Evolutionary conservation across 1,139 yeast genomes (phyloP).

Genomic region (Candida frijolesensis): DNA sequence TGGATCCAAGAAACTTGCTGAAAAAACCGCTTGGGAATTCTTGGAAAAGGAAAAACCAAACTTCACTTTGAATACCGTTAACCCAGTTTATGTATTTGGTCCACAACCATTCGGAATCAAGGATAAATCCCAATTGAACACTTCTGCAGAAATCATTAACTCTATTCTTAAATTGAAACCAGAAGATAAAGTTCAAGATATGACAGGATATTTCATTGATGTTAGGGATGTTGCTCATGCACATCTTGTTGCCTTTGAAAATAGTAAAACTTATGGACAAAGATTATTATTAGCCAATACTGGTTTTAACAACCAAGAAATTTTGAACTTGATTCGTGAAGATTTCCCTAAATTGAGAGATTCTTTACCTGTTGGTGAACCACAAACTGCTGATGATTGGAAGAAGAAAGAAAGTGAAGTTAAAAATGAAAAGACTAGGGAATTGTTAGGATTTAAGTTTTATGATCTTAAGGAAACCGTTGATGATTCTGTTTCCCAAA

Average conservation of each 20-base stretch:
- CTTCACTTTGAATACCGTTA: constrained; percentile 44
- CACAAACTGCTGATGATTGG: constrained; percentile 8
- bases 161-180: constrained; percentile 21
- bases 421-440: constrained; percentile 26
- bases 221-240: constrained; percentile 57
- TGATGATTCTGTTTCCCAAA: constrained; percentile 39
- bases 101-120: constrained; percentile 42
- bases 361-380: constrained; percentile 18
- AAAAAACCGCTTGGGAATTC: constrained; percentile 50
- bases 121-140: constrained; percentile 36
- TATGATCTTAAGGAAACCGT: constrained; percentile 37
- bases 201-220: constrained; percentile 37
- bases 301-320: constrained; percentile 20
- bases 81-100: constrained; percentile 52
- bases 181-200: constrained; percentile 14
- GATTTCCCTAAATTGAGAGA: constrained; percentile 16
- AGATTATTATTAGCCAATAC: constrained; percentile 35
- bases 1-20: constrained; percentile 58
- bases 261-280: constrained; percentile 22
- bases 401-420: constrained; percentile 8
- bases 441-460: constrained; percentile 39
- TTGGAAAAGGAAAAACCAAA: constrained; percentile 37
- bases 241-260: constrained; percentile 41
- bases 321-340: constrained; percentile 27
- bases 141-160: constrained; percentile 39